phyloP scores from a whole-genome alignment of 1,284 basidiomycete genomes.

The Abortiporus biennis region DNA sequence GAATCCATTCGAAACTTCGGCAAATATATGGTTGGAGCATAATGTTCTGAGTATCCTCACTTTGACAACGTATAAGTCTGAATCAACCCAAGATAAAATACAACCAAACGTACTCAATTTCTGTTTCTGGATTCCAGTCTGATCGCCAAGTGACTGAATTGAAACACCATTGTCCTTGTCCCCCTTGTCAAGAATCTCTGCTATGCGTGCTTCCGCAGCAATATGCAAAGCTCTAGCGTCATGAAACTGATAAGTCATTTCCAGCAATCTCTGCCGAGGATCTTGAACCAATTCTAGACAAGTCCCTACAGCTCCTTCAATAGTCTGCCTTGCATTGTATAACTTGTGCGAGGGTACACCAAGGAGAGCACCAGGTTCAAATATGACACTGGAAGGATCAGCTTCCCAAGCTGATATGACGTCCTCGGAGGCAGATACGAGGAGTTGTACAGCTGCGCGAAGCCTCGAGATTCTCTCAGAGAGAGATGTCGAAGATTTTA shows the following conservation, averaged over 20 bases:
- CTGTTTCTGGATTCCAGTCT: constrained; percentile 5
- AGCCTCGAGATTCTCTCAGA: neutral
- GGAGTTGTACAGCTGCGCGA: neutral
- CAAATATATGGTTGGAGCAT: too few relatives aligned
- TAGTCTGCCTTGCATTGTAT: constrained; percentile 10
- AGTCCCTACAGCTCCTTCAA: constrained; percentile 12
- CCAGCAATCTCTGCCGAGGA: constrained; percentile 12
- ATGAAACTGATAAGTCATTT: constrained; percentile 10
- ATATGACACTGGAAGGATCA: neutral
- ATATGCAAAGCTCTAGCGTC: constrained; percentile 13
- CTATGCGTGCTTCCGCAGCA: constrained; percentile 11
- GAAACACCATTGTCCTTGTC: constrained; percentile 9
- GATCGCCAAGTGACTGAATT: constrained; percentile 5
- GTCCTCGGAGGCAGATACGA: neutral
- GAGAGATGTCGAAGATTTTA: too few relatives aligned
- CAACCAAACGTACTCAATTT: constrained; percentile 9
- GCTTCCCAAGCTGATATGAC: neutral
- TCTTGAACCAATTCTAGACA: constrained; percentile 11
- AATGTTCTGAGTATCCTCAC: too few relatives aligned
- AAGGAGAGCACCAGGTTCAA: neutral
- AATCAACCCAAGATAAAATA: too few relatives aligned
- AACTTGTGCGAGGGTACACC: constrained; percentile 8
- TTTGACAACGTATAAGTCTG: too few relatives aligned
- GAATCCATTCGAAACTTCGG: too few relatives aligned
- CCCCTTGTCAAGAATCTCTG: constrained; percentile 11